Conservation (phyloP, 495 filamentous ascomycete genomes). For the Penicillium parvum region DNA sequence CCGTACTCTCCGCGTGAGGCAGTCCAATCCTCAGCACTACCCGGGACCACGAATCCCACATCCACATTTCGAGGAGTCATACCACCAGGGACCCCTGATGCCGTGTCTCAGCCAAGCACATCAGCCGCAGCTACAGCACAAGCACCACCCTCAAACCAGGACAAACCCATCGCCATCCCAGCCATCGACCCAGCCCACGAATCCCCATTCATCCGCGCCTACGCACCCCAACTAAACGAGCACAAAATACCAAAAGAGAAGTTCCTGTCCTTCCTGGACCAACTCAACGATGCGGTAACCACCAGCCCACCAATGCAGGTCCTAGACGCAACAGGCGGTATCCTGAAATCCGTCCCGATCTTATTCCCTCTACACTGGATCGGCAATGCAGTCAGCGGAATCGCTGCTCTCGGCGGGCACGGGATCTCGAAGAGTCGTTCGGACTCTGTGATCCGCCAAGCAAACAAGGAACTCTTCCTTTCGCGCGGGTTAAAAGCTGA, state of each 20-base stretch:
- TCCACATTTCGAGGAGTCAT: too few species aligned
- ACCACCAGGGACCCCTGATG: too few species aligned
- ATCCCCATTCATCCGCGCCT: slow-evolving; percentile 28
- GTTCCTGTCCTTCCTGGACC: slow-evolving; percentile 27
- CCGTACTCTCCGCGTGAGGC: background rate
- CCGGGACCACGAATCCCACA: too few species aligned
- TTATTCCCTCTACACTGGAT: slow-evolving; percentile 29
- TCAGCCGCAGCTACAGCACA: background rate
- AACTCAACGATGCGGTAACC: slow-evolving; percentile 27
- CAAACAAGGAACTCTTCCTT: slow-evolving; percentile 27
- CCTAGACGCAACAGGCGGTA: slow-evolving; percentile 30
- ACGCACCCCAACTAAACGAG: slow-evolving; percentile 18
- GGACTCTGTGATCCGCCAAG: slow-evolving; percentile 21
- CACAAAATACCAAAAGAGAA: slow-evolving; percentile 23
- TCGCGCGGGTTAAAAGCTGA: slow-evolving; percentile 22
- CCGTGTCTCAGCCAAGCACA: background rate
- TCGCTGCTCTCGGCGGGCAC: slow-evolving; percentile 22
- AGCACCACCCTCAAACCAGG: background rate
- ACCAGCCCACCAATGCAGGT: slow-evolving; percentile 32
- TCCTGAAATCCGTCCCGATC: slow-evolving; percentile 28
- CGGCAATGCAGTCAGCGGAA: slow-evolving; percentile 20
- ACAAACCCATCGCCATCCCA: slow-evolving; percentile 28
- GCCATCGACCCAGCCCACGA: slow-evolving; percentile 14
- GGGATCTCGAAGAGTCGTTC: slow-evolving; percentile 26
- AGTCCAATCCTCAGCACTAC: background rate